Conservation (phyloP, 78 protist genomes). For the Diacronema lutheri region DNA sequence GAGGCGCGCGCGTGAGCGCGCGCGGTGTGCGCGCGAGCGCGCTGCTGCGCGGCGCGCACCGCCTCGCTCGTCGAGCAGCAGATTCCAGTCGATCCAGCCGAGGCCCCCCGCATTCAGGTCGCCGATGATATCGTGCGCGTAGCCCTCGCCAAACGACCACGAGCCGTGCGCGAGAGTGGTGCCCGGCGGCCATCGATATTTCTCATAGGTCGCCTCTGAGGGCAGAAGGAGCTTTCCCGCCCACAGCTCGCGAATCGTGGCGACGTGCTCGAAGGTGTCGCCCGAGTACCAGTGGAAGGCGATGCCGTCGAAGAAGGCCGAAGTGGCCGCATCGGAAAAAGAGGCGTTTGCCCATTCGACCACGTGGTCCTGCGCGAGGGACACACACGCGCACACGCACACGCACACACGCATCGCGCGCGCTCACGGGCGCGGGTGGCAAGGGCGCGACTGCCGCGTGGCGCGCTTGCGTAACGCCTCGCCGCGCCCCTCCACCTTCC, state of each 20-base stretch:
- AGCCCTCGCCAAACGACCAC: neutral
- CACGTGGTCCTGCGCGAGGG: neutral
- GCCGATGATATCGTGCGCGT: constrained; percentile 37
- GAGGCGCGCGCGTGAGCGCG: too few relatives aligned
- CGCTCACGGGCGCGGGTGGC: too few relatives aligned
- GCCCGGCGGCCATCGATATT: too few relatives aligned
- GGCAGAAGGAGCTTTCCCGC: constrained; percentile 32
- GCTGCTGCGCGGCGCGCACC: neutral
- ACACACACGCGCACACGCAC: too few relatives aligned
- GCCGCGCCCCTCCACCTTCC: too few relatives aligned
- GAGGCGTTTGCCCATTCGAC: neutral
- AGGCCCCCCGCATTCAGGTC: constrained; percentile 12
- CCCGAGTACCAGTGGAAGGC: constrained; percentile 57
- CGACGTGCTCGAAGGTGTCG: neutral
- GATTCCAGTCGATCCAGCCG: constrained; percentile 56
- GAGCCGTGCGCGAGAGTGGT: too few relatives aligned
- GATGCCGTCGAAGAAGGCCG: constrained; percentile 29
- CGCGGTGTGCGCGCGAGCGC: too few relatives aligned
- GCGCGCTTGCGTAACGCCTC: too few relatives aligned
- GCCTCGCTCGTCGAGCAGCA: constrained; percentile 9
- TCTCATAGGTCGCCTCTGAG: constrained; percentile 31
- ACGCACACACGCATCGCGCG: too few relatives aligned
- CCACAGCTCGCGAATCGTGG: neutral
- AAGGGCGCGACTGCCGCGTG: too few relatives aligned
- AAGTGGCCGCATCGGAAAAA: constrained; percentile 20